Evolutionary conservation across 1,284 basidiomycete genomes (phyloP).

Genomic region (Moesziomyces antarcticus): DNA sequence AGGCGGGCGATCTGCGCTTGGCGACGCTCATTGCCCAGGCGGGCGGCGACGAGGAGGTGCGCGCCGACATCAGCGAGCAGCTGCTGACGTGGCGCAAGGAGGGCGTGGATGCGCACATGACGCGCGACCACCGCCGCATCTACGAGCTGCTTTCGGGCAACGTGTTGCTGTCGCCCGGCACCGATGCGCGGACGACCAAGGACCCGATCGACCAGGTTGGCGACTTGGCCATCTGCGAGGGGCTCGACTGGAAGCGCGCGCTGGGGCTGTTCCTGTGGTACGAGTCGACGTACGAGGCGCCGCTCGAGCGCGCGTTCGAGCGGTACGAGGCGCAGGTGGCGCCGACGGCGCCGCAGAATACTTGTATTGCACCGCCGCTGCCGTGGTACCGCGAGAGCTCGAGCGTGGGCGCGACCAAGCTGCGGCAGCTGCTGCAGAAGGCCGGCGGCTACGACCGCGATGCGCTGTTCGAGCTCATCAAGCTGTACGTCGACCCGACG

Average conservation of each 20-base stretch:
- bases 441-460: slow-evolving; percentile 71
- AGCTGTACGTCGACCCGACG: slow-evolving; percentile 75
- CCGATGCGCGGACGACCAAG: slow-evolving; percentile 67
- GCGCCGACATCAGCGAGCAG: slow-evolving; percentile 81
- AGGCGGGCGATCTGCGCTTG: slow-evolving; percentile 83
- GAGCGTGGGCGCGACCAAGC: slow-evolving; percentile 49
- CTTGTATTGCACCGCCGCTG: slow-evolving; percentile 64
- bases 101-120: slow-evolving; percentile 78
- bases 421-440: slow-evolving; percentile 51
- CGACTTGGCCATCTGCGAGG: slow-evolving; percentile 79
- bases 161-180: slow-evolving; percentile 75
- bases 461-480: slow-evolving; percentile 84
- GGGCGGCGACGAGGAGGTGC: slow-evolving; percentile 82
- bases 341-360: slow-evolving; percentile 14
- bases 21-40: slow-evolving; percentile 91
- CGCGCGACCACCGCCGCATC: slow-evolving; percentile 78
- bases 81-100: slow-evolving; percentile 85
- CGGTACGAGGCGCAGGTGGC: slow-evolving; percentile 73
- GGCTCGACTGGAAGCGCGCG: slow-evolving; percentile 92
- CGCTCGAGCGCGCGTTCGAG: slow-evolving; percentile 78
- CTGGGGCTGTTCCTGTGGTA: slow-evolving; percentile 95
- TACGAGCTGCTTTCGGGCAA: slow-evolving; percentile 88
- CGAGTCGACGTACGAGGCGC: slow-evolving; percentile 78
- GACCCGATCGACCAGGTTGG: slow-evolving; percentile 74
- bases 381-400: slow-evolving; percentile 61